These are phyloP conservation scores for Furcasterigmium sp. DNA, from an alignment of 2,329 filamentous ascomycete species.

Conservation along the genomic window DNA sequence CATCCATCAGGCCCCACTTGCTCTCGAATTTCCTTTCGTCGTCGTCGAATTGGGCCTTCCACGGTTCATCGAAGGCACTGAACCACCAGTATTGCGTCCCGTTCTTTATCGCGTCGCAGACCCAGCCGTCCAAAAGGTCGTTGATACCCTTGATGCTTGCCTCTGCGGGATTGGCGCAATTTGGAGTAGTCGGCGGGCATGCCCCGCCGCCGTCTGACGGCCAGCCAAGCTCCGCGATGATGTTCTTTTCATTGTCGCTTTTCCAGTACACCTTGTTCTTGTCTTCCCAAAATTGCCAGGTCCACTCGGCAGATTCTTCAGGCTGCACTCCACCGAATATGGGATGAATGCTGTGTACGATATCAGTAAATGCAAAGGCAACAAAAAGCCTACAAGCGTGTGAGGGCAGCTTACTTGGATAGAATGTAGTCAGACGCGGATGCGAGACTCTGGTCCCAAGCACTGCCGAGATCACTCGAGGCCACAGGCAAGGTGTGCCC, in stretches of 20 bases:
- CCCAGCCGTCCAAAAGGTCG: slow-evolving; percentile 77
- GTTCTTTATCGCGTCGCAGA: slow-evolving; percentile 74
- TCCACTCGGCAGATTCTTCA: slow-evolving; percentile 70
- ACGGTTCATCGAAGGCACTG: slow-evolving; percentile 93
- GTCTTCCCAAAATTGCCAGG: slow-evolving; percentile 71
- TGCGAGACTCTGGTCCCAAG: too few species aligned
- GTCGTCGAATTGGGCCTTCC: slow-evolving; percentile 75
- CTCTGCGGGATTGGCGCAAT: slow-evolving; percentile 36
- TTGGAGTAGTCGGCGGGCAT: slow-evolving; percentile 51
- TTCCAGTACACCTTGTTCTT: slow-evolving; percentile 64
- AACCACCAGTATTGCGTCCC: slow-evolving; percentile 97
- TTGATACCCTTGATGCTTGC: slow-evolving; percentile 80
- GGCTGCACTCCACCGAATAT: slow-evolving; percentile 82
- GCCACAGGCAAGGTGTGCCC: slow-evolving; percentile 65
- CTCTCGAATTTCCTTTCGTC: slow-evolving; percentile 78
- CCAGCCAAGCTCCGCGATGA: slow-evolving; percentile 93
- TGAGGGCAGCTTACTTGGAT: slow-evolving; percentile 72
- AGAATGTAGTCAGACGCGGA: slow-evolving; percentile 74
- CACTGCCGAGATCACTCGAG: slow-evolving; percentile 83
- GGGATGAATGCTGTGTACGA: slow-evolving; percentile 62
- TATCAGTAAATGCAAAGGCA: neutral
- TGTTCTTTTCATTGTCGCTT: slow-evolving; percentile 57
- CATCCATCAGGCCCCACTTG: slow-evolving; percentile 89
- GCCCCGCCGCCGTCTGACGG: slow-evolving; percentile 75
- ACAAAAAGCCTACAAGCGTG: too few species aligned